Evolutionary conservation across 139 green algal genomes (phyloP).

Genomic region (Cymbomonas tetramitiformis): DNA sequence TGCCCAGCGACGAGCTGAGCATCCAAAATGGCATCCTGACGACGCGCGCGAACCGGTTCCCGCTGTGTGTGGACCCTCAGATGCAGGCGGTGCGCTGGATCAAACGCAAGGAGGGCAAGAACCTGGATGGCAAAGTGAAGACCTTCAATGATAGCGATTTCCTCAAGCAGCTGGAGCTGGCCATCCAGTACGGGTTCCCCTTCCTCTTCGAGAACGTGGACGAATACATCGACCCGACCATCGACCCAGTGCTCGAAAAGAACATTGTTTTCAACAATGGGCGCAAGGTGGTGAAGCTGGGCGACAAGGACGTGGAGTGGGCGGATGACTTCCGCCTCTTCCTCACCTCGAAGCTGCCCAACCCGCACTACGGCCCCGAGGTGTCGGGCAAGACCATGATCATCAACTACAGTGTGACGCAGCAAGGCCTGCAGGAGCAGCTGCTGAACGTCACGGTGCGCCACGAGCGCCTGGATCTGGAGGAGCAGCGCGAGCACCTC

Average conservation of each 20-base stretch:
- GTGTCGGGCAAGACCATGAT: conserved; percentile 53
- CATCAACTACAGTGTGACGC: conserved; percentile 53
- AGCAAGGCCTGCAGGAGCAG: conserved; percentile 47
- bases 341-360: conserved; percentile 44
- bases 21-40: conserved; percentile 76
- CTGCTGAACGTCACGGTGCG: conserved; percentile 48
- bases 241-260: conserved; percentile 76
- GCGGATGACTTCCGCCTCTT: conserved; percentile 50
- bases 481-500: conserved; percentile 38
- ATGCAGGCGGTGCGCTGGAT: conserved; percentile 69
- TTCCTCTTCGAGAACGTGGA: conserved; percentile 81
- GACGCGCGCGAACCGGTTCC: conserved; percentile 47
- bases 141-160: conserved; percentile 77
- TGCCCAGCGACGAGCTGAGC: conserved; percentile 61
- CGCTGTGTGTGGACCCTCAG: conserved; percentile 65
- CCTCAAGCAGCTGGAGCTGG: conserved; percentile 79
- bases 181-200: conserved; percentile 73
- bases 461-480: conserved; percentile 45
- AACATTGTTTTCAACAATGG: conserved; percentile 37
- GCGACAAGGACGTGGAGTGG: conserved; percentile 61
- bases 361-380: conserved; percentile 48
- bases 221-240: conserved; percentile 79
- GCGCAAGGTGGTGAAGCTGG: conserved; percentile 48
- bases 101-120: conserved; percentile 60
- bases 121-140: conserved; percentile 66